Percentiles rank a stretch among this genome's conserved stretches.
These are phyloP conservation scores for Carex parvula DNA, from an alignment of 176 grass and related monocot species.

Conservation along the genomic window DNA sequence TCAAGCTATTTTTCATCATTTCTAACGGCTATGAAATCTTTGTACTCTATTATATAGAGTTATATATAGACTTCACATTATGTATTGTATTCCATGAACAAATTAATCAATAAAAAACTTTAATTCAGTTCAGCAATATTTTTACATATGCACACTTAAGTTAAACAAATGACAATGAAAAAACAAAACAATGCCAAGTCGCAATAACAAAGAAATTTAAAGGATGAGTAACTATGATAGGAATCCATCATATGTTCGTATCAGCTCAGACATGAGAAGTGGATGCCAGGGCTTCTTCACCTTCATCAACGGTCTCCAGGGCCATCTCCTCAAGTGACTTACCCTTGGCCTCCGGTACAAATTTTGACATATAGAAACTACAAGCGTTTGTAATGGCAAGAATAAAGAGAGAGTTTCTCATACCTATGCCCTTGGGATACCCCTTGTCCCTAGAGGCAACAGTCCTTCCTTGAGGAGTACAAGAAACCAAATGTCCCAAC, in stretches of 20 bases:
- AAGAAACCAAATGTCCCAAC: conserved; percentile 52
- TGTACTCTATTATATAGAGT: no score
- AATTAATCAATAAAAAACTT: no score
- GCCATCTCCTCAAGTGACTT: conserved; percentile 67
- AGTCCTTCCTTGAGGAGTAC: conserved; percentile 43
- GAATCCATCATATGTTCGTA: neutral
- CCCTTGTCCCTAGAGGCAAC: conserved; percentile 33
- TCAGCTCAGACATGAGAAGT: neutral
- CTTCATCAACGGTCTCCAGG: conserved; percentile 31
- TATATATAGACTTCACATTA: no score
- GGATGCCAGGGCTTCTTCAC: neutral
- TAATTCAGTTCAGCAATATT: no score
- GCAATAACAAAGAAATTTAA: neutral
- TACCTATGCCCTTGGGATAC: conserved; percentile 40
- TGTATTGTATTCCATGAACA: no score
- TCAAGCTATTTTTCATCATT: no score
- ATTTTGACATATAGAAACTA: no score
- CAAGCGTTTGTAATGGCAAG: neutral
- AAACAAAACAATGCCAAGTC: neutral
- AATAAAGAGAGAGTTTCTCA: conserved; percentile 41
- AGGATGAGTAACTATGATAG: neutral
- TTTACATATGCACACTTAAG: no score
- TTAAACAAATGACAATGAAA: no score
- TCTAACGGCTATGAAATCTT: no score
- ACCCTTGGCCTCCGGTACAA: conserved; percentile 51